Evolutionary conservation across 2,329 filamentous ascomycete species (phyloP).

Genomic region (Penicillium sp.): DNA sequence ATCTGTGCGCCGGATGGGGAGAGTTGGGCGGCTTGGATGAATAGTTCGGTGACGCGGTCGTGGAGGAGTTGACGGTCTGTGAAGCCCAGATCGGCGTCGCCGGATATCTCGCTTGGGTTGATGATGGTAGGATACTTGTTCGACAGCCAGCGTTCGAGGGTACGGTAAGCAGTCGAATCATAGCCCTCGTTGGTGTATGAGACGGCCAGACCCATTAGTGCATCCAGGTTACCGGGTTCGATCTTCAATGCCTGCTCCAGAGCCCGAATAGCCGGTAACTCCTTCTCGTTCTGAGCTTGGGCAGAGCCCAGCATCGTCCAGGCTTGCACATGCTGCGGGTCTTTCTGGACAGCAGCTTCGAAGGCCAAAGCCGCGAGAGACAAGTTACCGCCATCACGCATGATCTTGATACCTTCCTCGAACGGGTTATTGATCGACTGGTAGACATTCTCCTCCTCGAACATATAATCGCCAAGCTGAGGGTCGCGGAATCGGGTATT

Average conservation of each 20-base stretch:
- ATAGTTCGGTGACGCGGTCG: slow-evolving; percentile 85
- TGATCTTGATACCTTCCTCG: slow-evolving; percentile 88
- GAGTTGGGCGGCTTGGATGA: slow-evolving; percentile 89
- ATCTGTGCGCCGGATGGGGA: slow-evolving; percentile 92
- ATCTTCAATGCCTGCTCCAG: slow-evolving; percentile 88
- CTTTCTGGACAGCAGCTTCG: slow-evolving; percentile 90
- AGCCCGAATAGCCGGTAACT: slow-evolving; percentile 91
- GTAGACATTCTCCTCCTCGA: slow-evolving; percentile 94
- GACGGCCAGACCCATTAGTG: slow-evolving; percentile 92
- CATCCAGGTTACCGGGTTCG: slow-evolving; percentile 83
- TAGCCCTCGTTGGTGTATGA: slow-evolving; percentile 99
- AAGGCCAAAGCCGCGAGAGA: slow-evolving; percentile 93
- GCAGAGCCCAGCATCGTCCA: slow-evolving; percentile 92
- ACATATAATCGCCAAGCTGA: slow-evolving; percentile 85
- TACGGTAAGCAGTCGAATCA: slow-evolving; percentile 94
- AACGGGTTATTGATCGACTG: slow-evolving; percentile 80
- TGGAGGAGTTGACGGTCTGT: slow-evolving; percentile 90
- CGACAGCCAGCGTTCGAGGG: slow-evolving; percentile 95
- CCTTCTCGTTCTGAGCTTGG: slow-evolving; percentile 98
- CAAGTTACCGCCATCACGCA: slow-evolving; percentile 91
- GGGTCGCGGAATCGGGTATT: slow-evolving; percentile 75
- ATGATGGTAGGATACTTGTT: slow-evolving; percentile 88
- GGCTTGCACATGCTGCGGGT: slow-evolving; percentile 83
- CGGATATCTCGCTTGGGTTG: slow-evolving; percentile 71
- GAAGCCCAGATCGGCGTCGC: slow-evolving; percentile 84